Base-by-base conservation (phyloP, 768 basidiomycete genomes). In the Pleurotus sapidus region DNA sequence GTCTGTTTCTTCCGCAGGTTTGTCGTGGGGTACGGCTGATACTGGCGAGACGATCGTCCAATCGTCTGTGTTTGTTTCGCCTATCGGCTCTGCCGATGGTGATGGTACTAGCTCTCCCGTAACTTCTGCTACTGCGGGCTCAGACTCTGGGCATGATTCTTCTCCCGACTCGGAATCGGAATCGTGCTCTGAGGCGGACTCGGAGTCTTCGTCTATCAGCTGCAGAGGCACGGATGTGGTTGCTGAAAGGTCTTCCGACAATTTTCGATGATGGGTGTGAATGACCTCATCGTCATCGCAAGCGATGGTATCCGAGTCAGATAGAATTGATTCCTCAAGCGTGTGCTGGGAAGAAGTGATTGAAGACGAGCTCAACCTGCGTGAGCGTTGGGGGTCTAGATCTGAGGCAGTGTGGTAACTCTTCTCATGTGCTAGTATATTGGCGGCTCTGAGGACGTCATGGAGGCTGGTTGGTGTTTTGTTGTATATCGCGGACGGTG, bases 241-340 rank as follows among this genome's bases (percentile, higher is more conserved):
- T 17, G 55, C 20, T 17, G 39, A 45, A 8, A 47, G 46, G 37
- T 56, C 55, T 27, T 46, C 55, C 15, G 55, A 38, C 27, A 30
- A n/a, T 34, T 56, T 47, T n/a, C 17, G 39, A 18, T 20, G 25
- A 39, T 40, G 53, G 25, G 23, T 24, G 27, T 46, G 43, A 5
- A 37, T 30, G 12, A n/a, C 11, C 38, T 56, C 43, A 15, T 56
- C 55, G 14, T 57, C 56, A 43, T 55, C 49, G 27, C 50, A 53
- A 25, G 37, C 49, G 30, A 34, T 34, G 37, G 40, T 45, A 14
- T 51, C 49, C 12, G 49, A 42, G 24, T 50, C 57, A 2, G 49
- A 42, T 18, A 43, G 50, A 24, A 30, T n/a, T 8, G 49, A 15
- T 5, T 53, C 40, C 40, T 54, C 51, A 5, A 45, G 9, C 15